These are phyloP conservation scores for Raffaelea deltoideospora DNA, from an alignment of 2,329 filamentous ascomycete genomes.

Conservation along the genomic window DNA sequence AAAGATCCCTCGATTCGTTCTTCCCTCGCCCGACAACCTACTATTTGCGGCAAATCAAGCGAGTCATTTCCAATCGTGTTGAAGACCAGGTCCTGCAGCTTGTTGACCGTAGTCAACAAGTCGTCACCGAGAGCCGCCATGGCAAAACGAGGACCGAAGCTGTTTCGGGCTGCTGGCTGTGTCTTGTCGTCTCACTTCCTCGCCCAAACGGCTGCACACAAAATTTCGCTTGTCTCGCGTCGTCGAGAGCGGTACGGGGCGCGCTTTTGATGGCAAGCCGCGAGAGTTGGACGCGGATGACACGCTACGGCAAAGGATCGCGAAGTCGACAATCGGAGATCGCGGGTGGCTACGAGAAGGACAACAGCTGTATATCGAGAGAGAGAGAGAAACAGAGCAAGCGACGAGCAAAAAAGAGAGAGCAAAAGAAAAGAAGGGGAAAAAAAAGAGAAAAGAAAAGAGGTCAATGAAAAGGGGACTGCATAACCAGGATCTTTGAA, in stretches of 20 bases:
- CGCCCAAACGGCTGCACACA: too few relatives aligned
- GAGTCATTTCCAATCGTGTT: conserved; percentile 99
- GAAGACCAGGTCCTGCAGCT: conserved; percentile 96
- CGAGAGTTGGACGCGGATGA: neutral
- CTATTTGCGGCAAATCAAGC: conserved; percentile 93
- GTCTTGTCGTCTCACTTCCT: too few relatives aligned
- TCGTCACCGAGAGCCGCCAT: conserved; percentile 97
- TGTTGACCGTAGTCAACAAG: conserved; percentile 89
- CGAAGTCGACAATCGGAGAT: neutral
- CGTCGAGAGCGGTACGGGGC: too few relatives aligned
- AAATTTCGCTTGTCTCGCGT: too few relatives aligned
- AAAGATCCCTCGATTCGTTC: too few relatives aligned
- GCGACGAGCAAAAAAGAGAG: neutral
- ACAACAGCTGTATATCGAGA: neutral
- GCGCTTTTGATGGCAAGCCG: too few relatives aligned
- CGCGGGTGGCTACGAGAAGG: too few relatives aligned
- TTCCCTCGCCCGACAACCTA: too few relatives aligned
- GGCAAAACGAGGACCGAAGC: conserved; percentile 10
- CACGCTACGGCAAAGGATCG: neutral
- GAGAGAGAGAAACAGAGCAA: neutral
- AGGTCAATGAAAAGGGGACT: neutral
- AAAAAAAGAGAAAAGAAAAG: neutral
- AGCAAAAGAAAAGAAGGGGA: neutral
- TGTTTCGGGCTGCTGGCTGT: too few relatives aligned
- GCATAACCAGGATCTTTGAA: too few relatives aligned